phyloP scores from a whole-genome alignment of 2,329 filamentous ascomycete species.

The Byssoonygena ceratinophila region DNA sequence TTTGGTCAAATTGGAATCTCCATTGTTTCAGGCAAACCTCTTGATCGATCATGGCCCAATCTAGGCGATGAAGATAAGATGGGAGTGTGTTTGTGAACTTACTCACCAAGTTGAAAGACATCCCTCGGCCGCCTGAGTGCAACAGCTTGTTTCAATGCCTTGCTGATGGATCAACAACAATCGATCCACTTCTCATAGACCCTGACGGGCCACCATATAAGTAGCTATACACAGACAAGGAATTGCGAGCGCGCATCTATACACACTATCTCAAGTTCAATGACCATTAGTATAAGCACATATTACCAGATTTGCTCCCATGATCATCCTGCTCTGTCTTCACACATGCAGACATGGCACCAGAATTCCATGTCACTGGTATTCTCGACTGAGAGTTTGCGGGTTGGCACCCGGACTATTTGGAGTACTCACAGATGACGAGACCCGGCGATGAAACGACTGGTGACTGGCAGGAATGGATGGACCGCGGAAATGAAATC shows the following conservation, averaged over 20 bases:
- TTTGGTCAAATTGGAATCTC: constrained; percentile 17
- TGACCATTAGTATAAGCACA: constrained; percentile 18
- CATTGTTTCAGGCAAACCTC: constrained; percentile 15
- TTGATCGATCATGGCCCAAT: constrained; percentile 18
- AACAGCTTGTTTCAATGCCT: constrained; percentile 19
- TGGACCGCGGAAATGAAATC: no score
- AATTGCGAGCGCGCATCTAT: constrained; percentile 20
- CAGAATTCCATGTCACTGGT: constrained; percentile 18
- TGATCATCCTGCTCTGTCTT: constrained; percentile 19
- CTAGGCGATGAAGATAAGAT: no score
- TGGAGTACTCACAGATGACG: constrained; percentile 27
- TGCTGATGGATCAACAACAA: constrained; percentile 20
- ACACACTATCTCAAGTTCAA: constrained; percentile 22
- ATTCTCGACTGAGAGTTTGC: constrained; percentile 19
- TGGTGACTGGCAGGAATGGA: constrained; percentile 23
- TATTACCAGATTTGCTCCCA: constrained; percentile 21
- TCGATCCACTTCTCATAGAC: constrained; percentile 20
- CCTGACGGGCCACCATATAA: constrained; percentile 15
- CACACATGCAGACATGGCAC: constrained; percentile 17
- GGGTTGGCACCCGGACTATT: constrained; percentile 18
- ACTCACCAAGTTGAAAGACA: constrained; percentile 18
- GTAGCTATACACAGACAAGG: constrained; percentile 18
- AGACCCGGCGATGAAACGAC: constrained; percentile 19
- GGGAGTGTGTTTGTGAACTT: no score
- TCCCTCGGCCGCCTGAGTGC: constrained; percentile 16